phyloP scores from a whole-genome alignment of 176 grass and related monocot genomes.

The Rhynchospora breviuscula region DNA sequence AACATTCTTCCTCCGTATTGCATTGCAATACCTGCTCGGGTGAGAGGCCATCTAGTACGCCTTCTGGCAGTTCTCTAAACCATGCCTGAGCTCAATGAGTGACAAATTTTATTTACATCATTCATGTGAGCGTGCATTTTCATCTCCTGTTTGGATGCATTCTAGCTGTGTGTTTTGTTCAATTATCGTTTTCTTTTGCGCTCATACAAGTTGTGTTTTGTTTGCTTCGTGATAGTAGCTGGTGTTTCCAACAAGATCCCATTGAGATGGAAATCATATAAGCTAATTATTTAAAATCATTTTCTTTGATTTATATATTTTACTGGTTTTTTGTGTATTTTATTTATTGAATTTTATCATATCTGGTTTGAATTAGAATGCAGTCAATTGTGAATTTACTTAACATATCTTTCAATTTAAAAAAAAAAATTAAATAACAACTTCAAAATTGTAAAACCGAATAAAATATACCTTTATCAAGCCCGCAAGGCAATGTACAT shows the following conservation, averaged over 20 bases:
- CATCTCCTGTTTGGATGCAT: background rate
- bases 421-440: background rate
- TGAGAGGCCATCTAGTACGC: constrained; percentile 72
- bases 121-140: background rate
- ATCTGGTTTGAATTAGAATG: background rate
- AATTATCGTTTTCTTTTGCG: background rate
- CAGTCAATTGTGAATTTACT: background rate
- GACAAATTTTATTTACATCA: background rate
- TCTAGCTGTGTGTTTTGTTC: background rate
- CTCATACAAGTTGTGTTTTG: background rate
- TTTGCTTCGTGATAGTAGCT: background rate
- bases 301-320: background rate
- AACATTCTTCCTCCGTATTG: constrained; percentile 77
- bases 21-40: constrained; percentile 74
- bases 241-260: background rate
- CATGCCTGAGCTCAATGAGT: constrained; percentile 46
- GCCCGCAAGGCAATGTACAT: constrained; percentile 83
- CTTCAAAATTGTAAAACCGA: background rate
- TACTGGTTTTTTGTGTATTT: background rate
- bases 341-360: background rate
- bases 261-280: background rate
- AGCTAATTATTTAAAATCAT: background rate
- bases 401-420: background rate
- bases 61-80: constrained; percentile 94
- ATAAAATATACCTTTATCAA: constrained; percentile 67